These are phyloP conservation scores for Cladophialophora chaetospira DNA, from an alignment of 2,329 filamentous ascomycete genomes.

Conservation along the genomic window DNA sequence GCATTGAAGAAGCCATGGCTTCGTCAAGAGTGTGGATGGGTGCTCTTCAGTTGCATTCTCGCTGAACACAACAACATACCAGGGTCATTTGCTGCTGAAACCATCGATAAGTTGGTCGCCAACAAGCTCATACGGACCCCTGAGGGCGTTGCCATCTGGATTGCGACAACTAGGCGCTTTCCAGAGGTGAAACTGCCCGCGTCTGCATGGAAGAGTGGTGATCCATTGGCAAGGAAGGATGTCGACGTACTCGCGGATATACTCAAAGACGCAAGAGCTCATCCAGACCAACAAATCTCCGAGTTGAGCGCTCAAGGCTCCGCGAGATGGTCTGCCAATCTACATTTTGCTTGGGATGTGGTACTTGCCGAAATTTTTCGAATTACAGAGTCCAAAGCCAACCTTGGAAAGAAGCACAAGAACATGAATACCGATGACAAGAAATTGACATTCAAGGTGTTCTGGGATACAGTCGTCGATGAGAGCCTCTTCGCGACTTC, in stretches of 20 bases:
- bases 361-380: conserved; percentile 55
- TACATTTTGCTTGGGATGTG: conserved; percentile 86
- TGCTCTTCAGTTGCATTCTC: conserved; percentile 57
- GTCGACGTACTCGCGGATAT: conserved; percentile 71
- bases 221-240: conserved; percentile 72
- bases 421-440: conserved; percentile 35
- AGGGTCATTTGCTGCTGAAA: conserved; percentile 58
- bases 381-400: conserved; percentile 11
- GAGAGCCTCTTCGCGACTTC: conserved; percentile 77
- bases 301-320: conserved; percentile 48
- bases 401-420: conserved; percentile 27
- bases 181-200: conserved; percentile 65
- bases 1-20: conserved; percentile 85
- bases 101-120: conserved; percentile 63
- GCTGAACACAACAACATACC: neutral
- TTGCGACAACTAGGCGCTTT: conserved; percentile 67
- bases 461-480: conserved; percentile 86
- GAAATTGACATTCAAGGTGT: conserved; percentile 63
- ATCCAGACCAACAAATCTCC: conserved; percentile 36
- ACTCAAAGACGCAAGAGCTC: conserved; percentile 65
- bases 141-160: conserved; percentile 88
- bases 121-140: conserved; percentile 75
- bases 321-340: conserved; percentile 74
- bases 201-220: conserved; percentile 71
- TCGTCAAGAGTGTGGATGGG: conserved; percentile 80